Percentiles rank a stretch among this genome's conserved stretches.
These are phyloP conservation scores for Uromyces viciae-fabae DNA, from an alignment of 1,284 basidiomycete genomes.

Conservation along the genomic window DNA sequence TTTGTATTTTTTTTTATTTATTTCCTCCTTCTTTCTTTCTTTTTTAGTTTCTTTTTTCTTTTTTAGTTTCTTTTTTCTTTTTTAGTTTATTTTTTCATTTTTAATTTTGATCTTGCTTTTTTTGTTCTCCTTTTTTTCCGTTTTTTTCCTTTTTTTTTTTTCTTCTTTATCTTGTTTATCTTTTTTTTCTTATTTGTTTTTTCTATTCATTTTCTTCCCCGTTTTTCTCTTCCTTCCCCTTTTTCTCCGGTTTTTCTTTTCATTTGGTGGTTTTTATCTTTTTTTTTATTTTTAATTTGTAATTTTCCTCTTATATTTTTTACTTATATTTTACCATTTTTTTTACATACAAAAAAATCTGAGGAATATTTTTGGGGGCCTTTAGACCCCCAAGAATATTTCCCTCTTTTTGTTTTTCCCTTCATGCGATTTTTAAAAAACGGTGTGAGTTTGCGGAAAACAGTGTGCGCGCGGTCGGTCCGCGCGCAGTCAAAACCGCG, in stretches of 20 bases:
- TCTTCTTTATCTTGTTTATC: neutral
- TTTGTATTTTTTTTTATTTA: neutral
- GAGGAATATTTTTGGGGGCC: too few species aligned
- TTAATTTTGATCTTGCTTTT: neutral
- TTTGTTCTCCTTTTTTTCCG: neutral
- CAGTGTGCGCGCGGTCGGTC: too few species aligned
- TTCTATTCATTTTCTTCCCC: neutral
- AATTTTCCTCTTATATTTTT: neutral
- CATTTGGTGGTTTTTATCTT: neutral
- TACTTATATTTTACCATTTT: neutral
- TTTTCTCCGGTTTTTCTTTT: neutral
- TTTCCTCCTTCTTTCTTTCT: neutral
- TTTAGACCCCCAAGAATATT: too few species aligned
- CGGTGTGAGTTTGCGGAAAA: too few species aligned
- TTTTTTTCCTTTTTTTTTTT: neutral
- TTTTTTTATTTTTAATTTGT: neutral
- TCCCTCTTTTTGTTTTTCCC: too few species aligned
- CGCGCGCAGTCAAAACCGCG: too few species aligned
- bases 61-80: neutral
- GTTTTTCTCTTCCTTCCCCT: neutral
- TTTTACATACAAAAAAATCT: neutral
- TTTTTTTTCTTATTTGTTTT: neutral
- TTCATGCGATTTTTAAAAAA: too few species aligned
- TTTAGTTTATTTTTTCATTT: neutral
- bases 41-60: neutral